Evolutionary conservation across 2,329 filamentous ascomycete genomes (phyloP).

Genomic region (Fusarium scirpi): DNA sequence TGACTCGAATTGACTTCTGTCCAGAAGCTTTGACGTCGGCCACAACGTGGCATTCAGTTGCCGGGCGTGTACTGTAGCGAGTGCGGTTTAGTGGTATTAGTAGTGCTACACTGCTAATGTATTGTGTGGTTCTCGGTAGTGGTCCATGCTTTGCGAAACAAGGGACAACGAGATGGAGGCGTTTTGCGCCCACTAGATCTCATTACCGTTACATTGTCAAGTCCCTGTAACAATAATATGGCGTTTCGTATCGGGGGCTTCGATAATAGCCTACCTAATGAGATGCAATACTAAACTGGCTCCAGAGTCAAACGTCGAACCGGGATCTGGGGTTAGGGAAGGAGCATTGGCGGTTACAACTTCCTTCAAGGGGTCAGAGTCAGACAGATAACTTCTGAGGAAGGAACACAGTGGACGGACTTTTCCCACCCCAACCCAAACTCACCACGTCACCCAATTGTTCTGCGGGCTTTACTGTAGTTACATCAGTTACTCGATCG

Average conservation of each 20-base stretch:
- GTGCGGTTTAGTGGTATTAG: background rate
- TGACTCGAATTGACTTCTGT: slow-evolving; percentile 8
- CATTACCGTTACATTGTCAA: slow-evolving; percentile 18
- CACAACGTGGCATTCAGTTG: slow-evolving; percentile 37
- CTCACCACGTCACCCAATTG: background rate
- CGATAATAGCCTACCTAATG: background rate
- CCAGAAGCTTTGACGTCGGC: slow-evolving; percentile 13
- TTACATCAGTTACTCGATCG: background rate
- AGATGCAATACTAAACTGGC: slow-evolving; percentile 15
- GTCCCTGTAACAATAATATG: slow-evolving; percentile 4
- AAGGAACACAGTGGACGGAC: background rate
- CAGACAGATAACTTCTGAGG: background rate
- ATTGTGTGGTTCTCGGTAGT: background rate
- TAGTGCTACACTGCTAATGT: background rate
- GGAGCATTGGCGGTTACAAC: slow-evolving; percentile 19
- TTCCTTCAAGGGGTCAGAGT: background rate
- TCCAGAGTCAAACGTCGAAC: slow-evolving; percentile 19
- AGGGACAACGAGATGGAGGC: background rate
- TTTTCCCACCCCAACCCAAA: background rate
- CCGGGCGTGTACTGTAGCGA: background rate
- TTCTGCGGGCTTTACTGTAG: background rate
- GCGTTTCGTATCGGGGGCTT: slow-evolving; percentile 1
- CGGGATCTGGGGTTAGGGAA: slow-evolving; percentile 36
- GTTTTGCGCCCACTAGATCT: slow-evolving; percentile 7
- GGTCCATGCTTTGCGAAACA: slow-evolving; percentile 6